Base-by-base conservation (phyloP, 2,329 filamentous ascomycete genomes). In the Clarireedia sp. region DNA sequence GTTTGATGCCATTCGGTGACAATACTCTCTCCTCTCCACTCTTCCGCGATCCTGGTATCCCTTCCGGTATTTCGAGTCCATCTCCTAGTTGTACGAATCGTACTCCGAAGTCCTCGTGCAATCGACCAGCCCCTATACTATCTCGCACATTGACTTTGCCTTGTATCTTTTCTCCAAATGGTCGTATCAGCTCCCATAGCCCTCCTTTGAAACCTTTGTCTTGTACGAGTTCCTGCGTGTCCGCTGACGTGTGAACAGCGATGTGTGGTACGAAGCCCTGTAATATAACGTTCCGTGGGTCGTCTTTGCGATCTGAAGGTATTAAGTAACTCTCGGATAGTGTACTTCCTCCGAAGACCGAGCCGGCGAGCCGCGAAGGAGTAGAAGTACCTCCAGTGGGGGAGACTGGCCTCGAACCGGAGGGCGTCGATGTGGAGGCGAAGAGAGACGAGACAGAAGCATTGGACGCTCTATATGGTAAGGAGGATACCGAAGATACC, bases 71-170 rank as follows among this genome's bases (percentile, higher is more conserved):
- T 62, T 81, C 78, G 16, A 83, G 67, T 21, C 78, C 75, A 61
- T 80, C 75, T 1, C 83, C 83, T 54, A 95, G 81, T 57, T 82
- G 80, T 5, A 87, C 83, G 69, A 99, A 96, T 54, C 90, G 86
- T 56, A 99, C 80, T 1, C 89, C 86, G 71, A 90, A 99, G 69
- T 97, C 90, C 54, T 96, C 92, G 74, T 87, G 92, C 40, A 82
- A 81, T 67, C 83, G 83, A 68, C 90, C 91, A 44, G 86, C 82
- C 8, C 94, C 92, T 63, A 89, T 84, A 67, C 91, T 96, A 71
- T 99, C 94, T 64, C 94, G 78, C 54, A 97, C 86, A 3, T 88
- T 88, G 51, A 99, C 86, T 67, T 94, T 95, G 29, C 94, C 94
- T 49, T 86, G 82, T 0, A 97, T 80, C 16, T 79, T 81, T 72